Conservation (phyloP, 2,329 filamentous ascomycete genomes). For the Rutstroemia sp. region DNA sequence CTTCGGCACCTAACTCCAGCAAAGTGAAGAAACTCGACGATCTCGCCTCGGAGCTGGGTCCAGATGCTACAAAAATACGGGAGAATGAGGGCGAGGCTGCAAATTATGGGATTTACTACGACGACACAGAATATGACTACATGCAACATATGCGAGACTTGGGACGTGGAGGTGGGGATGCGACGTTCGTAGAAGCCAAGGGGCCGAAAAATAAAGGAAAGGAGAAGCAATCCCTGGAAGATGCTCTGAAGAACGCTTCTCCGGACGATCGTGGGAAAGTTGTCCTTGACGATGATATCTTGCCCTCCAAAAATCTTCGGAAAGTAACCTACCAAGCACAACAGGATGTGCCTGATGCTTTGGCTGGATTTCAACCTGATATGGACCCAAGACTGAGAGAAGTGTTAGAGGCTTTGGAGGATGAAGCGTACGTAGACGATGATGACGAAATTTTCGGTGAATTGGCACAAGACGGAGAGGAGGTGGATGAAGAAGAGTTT, state of each 20-base stretch:
- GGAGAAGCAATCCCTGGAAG: slow-evolving; percentile 71
- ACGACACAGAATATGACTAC: slow-evolving; percentile 95
- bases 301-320: slow-evolving; percentile 72
- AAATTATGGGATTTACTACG: slow-evolving; percentile 86
- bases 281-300: slow-evolving; percentile 64
- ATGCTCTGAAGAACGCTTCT: slow-evolving; percentile 63
- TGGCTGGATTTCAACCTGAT: slow-evolving; percentile 91
- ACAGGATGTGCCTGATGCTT: slow-evolving; percentile 83
- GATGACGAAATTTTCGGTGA: slow-evolving; percentile 76
- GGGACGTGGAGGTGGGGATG: slow-evolving; percentile 59
- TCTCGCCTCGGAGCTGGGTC: slow-evolving; percentile 67
- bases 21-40: slow-evolving; percentile 65
- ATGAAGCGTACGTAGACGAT: slow-evolving; percentile 86
- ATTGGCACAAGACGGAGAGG: slow-evolving; percentile 60
- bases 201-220: slow-evolving; percentile 58
- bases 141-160: slow-evolving; percentile 98
- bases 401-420: slow-evolving; percentile 86
- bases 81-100: slow-evolving; percentile 95
- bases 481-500: slow-evolving; percentile 75
- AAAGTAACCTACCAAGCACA: slow-evolving; percentile 82
- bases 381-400: slow-evolving; percentile 94
- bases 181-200: slow-evolving; percentile 76
- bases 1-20: slow-evolving; percentile 41
- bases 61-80: slow-evolving; percentile 57
- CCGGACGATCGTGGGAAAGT: slow-evolving; percentile 46